Conservation (phyloP, 345 rosid genomes). For the Lepidium aucheri region DNA sequence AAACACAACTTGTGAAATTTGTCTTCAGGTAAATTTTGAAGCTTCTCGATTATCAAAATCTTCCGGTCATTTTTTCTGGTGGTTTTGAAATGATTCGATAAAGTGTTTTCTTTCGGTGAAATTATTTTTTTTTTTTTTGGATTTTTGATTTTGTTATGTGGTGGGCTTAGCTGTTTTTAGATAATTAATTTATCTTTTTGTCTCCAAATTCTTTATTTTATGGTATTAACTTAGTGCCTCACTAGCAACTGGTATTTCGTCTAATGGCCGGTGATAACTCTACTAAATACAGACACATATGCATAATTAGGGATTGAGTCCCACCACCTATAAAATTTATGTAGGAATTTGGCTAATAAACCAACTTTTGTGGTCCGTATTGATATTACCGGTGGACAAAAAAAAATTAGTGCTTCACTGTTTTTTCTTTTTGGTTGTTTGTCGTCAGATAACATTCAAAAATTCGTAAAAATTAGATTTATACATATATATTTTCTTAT, state of each 20-base stretch:
- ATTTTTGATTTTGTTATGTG: constrained; percentile 7
- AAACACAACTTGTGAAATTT: constrained; percentile 84
- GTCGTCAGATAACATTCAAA: no score
- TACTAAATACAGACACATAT: no score
- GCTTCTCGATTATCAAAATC: neutral
- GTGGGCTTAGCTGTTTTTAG: constrained; percentile 21
- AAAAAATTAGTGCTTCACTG: constrained; percentile 14
- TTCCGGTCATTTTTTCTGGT: neutral
- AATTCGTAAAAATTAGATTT: no score
- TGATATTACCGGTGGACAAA: no score
- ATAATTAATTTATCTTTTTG: neutral
- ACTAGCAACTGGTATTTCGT: no score
- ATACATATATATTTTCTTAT: no score
- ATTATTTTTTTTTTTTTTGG: neutral
- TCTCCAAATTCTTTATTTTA: constrained; percentile 8
- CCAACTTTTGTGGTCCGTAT: no score
- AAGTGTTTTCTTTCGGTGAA: neutral
- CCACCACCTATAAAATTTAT: no score
- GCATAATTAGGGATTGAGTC: no score
- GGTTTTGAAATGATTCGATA: neutral
- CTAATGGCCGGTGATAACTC: no score
- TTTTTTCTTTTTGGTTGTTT: constrained; percentile 18
- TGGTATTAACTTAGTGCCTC: constrained; percentile 6
- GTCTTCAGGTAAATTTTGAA: constrained; percentile 56
- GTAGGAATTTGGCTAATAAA: no score